Conservation (phyloP, 2,329 filamentous ascomycete species). For the Pseudogymnoascus sp. region DNA sequence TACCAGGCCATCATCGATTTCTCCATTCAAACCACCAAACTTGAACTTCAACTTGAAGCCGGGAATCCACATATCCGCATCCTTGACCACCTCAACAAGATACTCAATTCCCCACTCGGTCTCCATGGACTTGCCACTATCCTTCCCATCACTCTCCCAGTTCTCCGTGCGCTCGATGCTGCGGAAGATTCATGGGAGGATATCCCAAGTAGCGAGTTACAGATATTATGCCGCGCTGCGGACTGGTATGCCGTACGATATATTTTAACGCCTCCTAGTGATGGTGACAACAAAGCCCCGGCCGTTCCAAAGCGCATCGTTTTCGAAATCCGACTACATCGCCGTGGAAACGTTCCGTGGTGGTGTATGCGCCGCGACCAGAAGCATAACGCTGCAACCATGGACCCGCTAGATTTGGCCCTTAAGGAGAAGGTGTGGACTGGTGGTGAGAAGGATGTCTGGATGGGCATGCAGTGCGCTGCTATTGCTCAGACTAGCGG, state of each 20-base stretch:
- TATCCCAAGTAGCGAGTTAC: slow-evolving; percentile 37
- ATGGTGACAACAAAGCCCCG: slow-evolving; percentile 13
- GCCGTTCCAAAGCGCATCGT: slow-evolving; percentile 32
- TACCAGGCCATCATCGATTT: slow-evolving; percentile 54
- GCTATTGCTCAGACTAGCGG: slow-evolving; percentile 36
- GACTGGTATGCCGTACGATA: slow-evolving; percentile 53
- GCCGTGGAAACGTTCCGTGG: slow-evolving; percentile 37
- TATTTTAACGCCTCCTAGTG: slow-evolving; percentile 31
- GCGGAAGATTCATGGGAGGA: slow-evolving; percentile 49
- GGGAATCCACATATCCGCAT: slow-evolving; percentile 62
- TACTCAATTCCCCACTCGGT: slow-evolving; percentile 45
- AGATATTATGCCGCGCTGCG: slow-evolving; percentile 44
- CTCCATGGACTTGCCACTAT: slow-evolving; percentile 46
- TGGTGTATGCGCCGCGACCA: slow-evolving; percentile 24
- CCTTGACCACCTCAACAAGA: slow-evolving; percentile 46
- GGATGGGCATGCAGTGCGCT: slow-evolving; percentile 40
- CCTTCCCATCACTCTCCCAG: slow-evolving; percentile 52
- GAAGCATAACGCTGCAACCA: slow-evolving; percentile 23
- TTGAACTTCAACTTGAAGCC: slow-evolving; percentile 50
- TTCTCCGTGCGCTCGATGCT: slow-evolving; percentile 52
- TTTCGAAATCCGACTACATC: slow-evolving; percentile 44
- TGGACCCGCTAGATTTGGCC: slow-evolving; percentile 23
- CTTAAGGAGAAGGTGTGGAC: slow-evolving; percentile 39
- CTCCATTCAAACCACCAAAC: slow-evolving; percentile 33
- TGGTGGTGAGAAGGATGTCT: slow-evolving; percentile 33